Conservation (phyloP, 257 asterid species). For the Salvia splendens region DNA sequence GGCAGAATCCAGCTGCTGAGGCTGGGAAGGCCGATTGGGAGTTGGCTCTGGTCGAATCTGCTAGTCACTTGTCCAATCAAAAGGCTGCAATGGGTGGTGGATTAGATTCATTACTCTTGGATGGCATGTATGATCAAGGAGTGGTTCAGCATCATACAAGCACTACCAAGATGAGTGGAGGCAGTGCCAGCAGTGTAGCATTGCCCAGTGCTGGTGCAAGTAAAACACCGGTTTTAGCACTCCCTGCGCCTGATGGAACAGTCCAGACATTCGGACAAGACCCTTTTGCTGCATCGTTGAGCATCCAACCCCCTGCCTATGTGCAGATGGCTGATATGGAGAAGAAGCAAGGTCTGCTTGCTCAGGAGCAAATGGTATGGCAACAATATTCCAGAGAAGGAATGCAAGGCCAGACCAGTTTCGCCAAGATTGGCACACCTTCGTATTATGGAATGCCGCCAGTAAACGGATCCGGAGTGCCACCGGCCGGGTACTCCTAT, state of each 20-base stretch:
- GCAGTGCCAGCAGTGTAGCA: conserved; percentile 90
- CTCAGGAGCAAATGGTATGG: conserved; percentile 86
- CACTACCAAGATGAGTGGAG: conserved; percentile 57
- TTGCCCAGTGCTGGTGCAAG: conserved; percentile 59
- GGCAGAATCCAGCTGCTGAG: conserved; percentile 96
- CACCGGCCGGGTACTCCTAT: conserved; percentile 61
- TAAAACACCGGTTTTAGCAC: conserved; percentile 69
- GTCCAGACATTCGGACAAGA: conserved; percentile 70
- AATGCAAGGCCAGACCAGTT: conserved; percentile 80
- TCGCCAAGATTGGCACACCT: conserved; percentile 59
- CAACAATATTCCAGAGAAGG: conserved; percentile 80
- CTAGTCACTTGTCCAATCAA: conserved; percentile 67
- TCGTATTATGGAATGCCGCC: conserved; percentile 84
- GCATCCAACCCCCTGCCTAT: conserved; percentile 71
- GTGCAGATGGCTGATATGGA: conserved; percentile 93
- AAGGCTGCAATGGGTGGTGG: conserved; percentile 87
- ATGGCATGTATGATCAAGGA: conserved; percentile 93
- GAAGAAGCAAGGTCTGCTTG: conserved; percentile 66
- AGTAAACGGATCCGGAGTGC: conserved; percentile 54
- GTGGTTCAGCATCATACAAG: conserved; percentile 69
- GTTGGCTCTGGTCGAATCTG: conserved; percentile 77
- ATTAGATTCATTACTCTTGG: conserved; percentile 71
- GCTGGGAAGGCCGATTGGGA: conserved; percentile 88
- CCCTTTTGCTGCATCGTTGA: conserved; percentile 83
- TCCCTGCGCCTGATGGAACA: conserved; percentile 86